Evolutionary conservation across 2,329 filamentous ascomycete genomes (phyloP).

Genomic region (Shiraia sp.): DNA sequence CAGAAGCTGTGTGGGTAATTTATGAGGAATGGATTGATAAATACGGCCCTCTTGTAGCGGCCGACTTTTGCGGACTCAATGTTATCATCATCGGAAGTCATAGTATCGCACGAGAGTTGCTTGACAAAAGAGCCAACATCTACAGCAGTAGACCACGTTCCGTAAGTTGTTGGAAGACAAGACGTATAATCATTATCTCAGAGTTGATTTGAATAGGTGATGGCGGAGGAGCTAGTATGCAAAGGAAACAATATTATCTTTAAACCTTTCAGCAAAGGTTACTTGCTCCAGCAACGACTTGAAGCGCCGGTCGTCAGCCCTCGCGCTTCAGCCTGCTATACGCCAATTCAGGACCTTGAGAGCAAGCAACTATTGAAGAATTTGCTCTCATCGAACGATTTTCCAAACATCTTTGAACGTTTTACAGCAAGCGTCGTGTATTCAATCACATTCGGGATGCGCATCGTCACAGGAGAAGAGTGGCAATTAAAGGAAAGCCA

Average conservation of each 20-base stretch:
- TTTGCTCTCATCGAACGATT: conserved; percentile 36
- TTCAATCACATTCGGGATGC: conserved; percentile 43
- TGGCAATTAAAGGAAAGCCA: conserved; percentile 18
- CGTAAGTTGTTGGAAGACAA: no score
- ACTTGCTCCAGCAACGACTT: conserved; percentile 46
- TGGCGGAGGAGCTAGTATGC: conserved; percentile 55
- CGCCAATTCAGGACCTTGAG: conserved; percentile 50
- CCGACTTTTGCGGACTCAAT: conserved; percentile 35
- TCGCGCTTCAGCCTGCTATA: conserved; percentile 36
- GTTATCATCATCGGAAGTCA: conserved; percentile 52
- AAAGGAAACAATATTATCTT: conserved; percentile 47
- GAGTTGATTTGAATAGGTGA: conserved; percentile 21
- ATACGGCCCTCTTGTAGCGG: conserved; percentile 42
- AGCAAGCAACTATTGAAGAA: conserved; percentile 48
- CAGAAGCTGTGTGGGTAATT: conserved; percentile 22
- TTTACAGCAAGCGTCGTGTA: conserved; percentile 46
- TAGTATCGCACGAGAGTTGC: conserved; percentile 54
- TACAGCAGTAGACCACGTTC: conserved; percentile 53
- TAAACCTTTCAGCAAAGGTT: conserved; percentile 42
- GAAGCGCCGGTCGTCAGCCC: conserved; percentile 39
- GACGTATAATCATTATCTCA: no score
- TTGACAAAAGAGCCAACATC: conserved; percentile 56
- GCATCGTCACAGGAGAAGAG: conserved; percentile 30
- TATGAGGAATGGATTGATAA: conserved; percentile 38
- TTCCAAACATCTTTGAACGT: conserved; percentile 41